Evolutionary conservation across 805 yeast genomes (phyloP).

Genomic region (Candida sakaeoensis): DNA sequence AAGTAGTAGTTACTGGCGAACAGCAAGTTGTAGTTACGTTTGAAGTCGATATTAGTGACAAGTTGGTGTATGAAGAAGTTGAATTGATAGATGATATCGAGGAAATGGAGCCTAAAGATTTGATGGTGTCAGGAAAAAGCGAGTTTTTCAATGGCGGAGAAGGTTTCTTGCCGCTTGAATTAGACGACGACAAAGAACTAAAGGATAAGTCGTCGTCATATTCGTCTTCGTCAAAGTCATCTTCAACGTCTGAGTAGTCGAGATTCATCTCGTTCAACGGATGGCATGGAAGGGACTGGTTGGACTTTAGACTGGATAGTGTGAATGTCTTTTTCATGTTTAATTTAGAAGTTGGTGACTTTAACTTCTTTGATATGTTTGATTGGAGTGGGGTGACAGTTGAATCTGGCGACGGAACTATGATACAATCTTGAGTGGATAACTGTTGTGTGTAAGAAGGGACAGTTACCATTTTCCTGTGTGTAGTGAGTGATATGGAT

Average conservation of each 20-base stretch:
- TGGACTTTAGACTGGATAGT: constrained; percentile 11
- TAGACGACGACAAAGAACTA: constrained; percentile 6
- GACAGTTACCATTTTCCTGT: background rate
- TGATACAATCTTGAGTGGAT: background rate
- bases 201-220: constrained; percentile 8
- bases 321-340: constrained; percentile 8
- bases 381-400: background rate
- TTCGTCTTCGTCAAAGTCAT: constrained; percentile 1
- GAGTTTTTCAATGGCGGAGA: background rate
- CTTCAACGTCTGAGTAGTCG: constrained; percentile 8
- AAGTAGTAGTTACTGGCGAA: constrained; percentile 9
- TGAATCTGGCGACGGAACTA: background rate
- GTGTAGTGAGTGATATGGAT: background rate
- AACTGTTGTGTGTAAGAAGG: background rate
- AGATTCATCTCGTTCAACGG: constrained; percentile 4
- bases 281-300: constrained; percentile 1
- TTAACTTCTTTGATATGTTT: background rate
- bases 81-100: constrained; percentile 2
- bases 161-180: background rate
- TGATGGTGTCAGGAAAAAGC: constrained; percentile 5
- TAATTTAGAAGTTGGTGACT: background rate
- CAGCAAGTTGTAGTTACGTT: constrained; percentile 7
- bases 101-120: constrained; percentile 1
- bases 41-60: background rate
- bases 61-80: background rate